Percentiles rank a stretch among this genome's conserved stretches.
These are phyloP conservation scores for Chalaropsis ovoidea DNA, from an alignment of 2,329 filamentous ascomycete genomes.

Conservation along the genomic window DNA sequence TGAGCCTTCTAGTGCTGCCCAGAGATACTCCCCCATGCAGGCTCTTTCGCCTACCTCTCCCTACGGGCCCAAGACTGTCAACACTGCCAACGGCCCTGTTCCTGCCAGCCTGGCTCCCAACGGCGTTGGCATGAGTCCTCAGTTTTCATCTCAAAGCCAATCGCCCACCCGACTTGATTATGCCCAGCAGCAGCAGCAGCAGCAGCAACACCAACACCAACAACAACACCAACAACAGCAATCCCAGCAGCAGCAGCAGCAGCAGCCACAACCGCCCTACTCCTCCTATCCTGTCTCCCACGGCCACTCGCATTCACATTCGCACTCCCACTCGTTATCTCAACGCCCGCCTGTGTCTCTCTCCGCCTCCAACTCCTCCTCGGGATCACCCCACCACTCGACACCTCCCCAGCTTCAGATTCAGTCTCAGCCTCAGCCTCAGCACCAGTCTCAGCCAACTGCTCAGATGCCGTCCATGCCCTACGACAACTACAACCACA, in stretches of 20 bases:
- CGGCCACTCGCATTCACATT: conserved; percentile 33
- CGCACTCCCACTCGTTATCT: conserved; percentile 26
- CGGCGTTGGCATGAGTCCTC: conserved; percentile 61
- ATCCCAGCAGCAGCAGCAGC: conserved; percentile 31
- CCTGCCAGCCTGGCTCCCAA: conserved; percentile 84
- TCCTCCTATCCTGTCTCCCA: conserved; percentile 14
- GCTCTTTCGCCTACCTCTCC: conserved; percentile 69
- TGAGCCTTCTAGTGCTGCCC: conserved; percentile 70
- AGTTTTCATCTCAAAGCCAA: conserved; percentile 53
- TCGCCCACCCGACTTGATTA: conserved; percentile 67
- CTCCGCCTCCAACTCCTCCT: conserved; percentile 45
- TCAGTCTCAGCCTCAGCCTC: conserved; percentile 21
- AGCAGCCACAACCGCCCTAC: conserved; percentile 11
- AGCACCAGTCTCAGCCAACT: conserved; percentile 11
- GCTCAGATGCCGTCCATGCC: conserved; percentile 28
- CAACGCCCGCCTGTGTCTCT: conserved; percentile 64
- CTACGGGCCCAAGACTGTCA: conserved; percentile 56
- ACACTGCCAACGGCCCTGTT: conserved; percentile 59
- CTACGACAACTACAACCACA: conserved; percentile 53
- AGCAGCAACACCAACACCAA: conserved; percentile 23
- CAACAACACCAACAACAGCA: conserved; percentile 21
- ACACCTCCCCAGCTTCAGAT: conserved; percentile 22
- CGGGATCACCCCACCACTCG: conserved; percentile 23
- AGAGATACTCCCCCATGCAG: conserved; percentile 96
- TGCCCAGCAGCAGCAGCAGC: conserved; percentile 32